Conservation (phyloP, 2,329 filamentous ascomycete species). For the Colletotrichum endophyticum region DNA sequence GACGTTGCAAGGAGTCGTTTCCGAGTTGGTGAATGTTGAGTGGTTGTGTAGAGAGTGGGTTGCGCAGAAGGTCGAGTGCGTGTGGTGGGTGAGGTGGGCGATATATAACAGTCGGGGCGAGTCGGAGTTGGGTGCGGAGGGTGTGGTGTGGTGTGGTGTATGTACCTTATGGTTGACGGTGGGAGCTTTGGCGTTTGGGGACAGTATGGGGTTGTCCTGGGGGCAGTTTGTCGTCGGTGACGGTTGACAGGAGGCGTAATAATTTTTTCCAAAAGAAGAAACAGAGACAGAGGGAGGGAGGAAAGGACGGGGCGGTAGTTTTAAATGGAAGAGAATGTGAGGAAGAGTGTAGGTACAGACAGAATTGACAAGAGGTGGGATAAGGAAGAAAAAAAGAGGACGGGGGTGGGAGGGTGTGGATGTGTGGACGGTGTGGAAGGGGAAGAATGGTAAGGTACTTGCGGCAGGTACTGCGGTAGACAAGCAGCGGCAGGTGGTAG, state of each 20-base stretch:
- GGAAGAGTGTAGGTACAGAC: background rate
- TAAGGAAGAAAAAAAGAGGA: background rate
- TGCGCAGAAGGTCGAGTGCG: background rate
- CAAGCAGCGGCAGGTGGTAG: background rate
- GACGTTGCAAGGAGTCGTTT: background rate
- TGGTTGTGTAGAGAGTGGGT: background rate
- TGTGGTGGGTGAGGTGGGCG: background rate
- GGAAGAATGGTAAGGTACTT: background rate
- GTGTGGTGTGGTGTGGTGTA: background rate
- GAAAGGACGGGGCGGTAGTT: constrained; percentile 19
- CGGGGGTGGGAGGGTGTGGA: constrained; percentile 7
- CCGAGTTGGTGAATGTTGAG: background rate
- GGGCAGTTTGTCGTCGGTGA: constrained; percentile 6
- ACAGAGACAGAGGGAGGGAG: background rate
- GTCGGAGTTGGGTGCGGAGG: background rate
- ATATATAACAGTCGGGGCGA: constrained; percentile 12
- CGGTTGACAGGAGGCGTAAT: constrained; percentile 18
- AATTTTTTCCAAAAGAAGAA: constrained; percentile 19
- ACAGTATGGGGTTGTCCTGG: background rate
- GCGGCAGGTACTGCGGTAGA: background rate
- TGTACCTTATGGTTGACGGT: background rate
- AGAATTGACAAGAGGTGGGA: background rate
- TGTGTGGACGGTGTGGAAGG: constrained; percentile 14
- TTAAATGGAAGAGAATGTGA: constrained; percentile 18
- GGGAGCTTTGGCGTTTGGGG: constrained; percentile 13